A percentile compares a stretch with the other conserved stretches of the same genome.
Evolutionary conservation across 2,329 filamentous ascomycete genomes (phyloP).

Genomic region (Tolypocladium guangdongense): DNA sequence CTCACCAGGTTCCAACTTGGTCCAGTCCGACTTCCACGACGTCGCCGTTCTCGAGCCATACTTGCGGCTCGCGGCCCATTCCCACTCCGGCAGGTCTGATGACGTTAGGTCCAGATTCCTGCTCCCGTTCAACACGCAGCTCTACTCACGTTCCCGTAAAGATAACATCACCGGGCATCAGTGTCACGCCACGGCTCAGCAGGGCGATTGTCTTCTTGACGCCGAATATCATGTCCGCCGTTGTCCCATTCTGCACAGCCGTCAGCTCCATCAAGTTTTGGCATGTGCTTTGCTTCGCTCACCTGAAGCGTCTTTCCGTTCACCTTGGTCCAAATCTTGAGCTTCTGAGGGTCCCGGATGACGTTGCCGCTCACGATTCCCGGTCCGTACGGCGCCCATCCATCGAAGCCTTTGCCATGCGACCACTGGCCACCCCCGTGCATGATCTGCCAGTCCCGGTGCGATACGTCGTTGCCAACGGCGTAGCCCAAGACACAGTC

Average conservation of each 20-base stretch:
- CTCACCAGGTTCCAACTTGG: conserved; percentile 46
- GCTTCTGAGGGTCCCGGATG: conserved; percentile 44
- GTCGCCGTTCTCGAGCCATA: conserved; percentile 63
- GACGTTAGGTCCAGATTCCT: neutral
- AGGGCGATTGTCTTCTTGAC: conserved; percentile 48
- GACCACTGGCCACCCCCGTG: conserved; percentile 60
- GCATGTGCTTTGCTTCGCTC: no score
- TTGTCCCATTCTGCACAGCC: conserved; percentile 34
- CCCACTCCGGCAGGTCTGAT: conserved; percentile 56
- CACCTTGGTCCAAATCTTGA: conserved; percentile 45
- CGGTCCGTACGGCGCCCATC: conserved; percentile 64
- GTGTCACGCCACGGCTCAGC: conserved; percentile 49
- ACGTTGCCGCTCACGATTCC: conserved; percentile 51
- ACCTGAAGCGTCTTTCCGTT: conserved; percentile 49
- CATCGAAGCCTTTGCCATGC: conserved; percentile 64
- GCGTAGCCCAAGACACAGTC: conserved; percentile 65
- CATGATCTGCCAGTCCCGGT: conserved; percentile 65
- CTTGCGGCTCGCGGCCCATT: conserved; percentile 53
- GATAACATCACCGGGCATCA: conserved; percentile 53
- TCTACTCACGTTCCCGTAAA: conserved; percentile 50
- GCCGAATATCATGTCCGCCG: conserved; percentile 52
- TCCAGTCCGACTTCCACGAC: conserved; percentile 58
- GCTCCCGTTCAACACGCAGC: neutral
- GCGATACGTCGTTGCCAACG: conserved; percentile 70
- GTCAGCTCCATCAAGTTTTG: no score